A percentile compares a stretch with the other conserved stretches of the same genome.
These are phyloP conservation scores for Pterulicium gracile DNA, from an alignment of 1,284 basidiomycete genomes.

Conservation along the genomic window DNA sequence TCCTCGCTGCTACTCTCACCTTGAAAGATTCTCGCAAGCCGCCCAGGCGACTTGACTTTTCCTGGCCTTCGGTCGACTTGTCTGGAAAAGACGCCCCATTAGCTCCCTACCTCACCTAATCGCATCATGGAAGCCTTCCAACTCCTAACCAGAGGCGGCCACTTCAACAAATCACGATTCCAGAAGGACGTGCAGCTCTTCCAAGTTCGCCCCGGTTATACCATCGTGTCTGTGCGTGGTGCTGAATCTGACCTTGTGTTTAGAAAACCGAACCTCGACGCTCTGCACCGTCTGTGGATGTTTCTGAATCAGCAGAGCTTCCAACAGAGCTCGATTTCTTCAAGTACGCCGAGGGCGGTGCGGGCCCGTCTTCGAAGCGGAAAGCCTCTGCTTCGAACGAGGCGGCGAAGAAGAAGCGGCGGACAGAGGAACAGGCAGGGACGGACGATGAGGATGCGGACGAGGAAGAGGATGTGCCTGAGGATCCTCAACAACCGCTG, in stretches of 20 bases:
- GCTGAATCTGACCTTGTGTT: constrained; percentile 1
- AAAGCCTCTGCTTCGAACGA: constrained; percentile 10
- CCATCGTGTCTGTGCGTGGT: not conserved
- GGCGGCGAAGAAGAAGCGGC: constrained; percentile 14
- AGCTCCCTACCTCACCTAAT: no score
- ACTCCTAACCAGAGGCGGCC: constrained; percentile 66
- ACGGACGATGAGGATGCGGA: constrained; percentile 23
- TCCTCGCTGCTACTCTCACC: no score
- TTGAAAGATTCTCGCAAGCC: no score
- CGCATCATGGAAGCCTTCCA: constrained; percentile 66
- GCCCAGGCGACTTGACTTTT: no score
- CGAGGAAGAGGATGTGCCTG: constrained; percentile 16
- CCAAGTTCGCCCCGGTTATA: constrained; percentile 31
- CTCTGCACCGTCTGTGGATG: constrained; percentile 8
- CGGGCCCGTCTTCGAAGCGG: constrained; percentile 29
- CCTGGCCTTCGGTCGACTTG: no score
- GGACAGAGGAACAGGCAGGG: not conserved
- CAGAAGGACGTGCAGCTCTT: constrained; percentile 67
- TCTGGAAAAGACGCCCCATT: no score
- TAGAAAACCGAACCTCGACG: constrained; percentile 16
- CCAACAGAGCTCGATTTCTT: constrained; percentile 84
- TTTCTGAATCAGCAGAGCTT: constrained; percentile 33
- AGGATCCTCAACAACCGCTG: constrained; percentile 16
- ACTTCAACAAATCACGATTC: constrained; percentile 75
- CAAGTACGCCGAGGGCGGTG: constrained; percentile 59